Conservation (phyloP, 2,329 filamentous ascomycete genomes). For the Botrytis cinerea region DNA sequence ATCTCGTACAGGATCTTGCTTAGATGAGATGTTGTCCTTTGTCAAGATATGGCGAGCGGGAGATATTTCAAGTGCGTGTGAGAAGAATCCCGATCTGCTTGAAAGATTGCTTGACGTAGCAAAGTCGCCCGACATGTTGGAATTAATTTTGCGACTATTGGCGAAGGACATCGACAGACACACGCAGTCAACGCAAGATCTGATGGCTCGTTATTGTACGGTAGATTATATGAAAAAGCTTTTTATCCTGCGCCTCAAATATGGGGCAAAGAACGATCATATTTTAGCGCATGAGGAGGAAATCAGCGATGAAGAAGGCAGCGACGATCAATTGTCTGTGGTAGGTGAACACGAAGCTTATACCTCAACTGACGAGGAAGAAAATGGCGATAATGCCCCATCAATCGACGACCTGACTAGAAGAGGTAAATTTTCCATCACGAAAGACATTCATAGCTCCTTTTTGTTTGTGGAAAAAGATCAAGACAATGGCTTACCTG, state of each 20-base stretch:
- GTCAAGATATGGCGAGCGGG: background rate
- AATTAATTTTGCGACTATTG: background rate
- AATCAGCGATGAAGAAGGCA: background rate
- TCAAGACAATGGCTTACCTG: background rate
- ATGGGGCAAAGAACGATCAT: background rate
- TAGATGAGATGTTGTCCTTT: background rate
- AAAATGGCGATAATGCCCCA: background rate
- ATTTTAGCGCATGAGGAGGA: background rate
- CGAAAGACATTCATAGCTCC: no score
- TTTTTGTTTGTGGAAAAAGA: no score
- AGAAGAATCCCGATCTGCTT: background rate
- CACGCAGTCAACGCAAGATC: fast-evolving
- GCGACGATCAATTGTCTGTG: background rate
- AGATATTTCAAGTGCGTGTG: background rate
- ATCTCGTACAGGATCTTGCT: fast-evolving
- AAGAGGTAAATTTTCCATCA: no score
- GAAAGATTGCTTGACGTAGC: background rate
- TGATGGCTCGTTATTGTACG: background rate
- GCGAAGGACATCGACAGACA: background rate
- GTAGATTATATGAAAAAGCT: background rate
- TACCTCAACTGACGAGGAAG: background rate
- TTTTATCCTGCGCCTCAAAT: fast-evolving
- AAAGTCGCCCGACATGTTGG: no score
- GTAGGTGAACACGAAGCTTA: background rate
- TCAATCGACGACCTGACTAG: background rate